These are phyloP conservation scores for Apiotrichum veenhuisii DNA, from an alignment of 1,284 basidiomycete genomes.

Conservation along the genomic window DNA sequence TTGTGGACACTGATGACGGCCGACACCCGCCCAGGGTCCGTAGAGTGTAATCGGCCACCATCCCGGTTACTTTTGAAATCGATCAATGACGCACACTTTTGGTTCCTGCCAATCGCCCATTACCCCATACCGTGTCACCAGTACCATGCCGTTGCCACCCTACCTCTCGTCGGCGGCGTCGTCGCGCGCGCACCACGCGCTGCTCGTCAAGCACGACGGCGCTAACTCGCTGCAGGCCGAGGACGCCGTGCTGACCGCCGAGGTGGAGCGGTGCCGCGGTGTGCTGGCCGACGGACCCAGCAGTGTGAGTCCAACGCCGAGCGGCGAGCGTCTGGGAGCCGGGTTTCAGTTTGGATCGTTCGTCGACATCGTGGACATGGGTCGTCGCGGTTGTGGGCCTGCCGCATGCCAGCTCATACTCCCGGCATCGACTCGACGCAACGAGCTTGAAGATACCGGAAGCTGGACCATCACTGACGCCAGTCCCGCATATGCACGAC, in stretches of 20 bases:
- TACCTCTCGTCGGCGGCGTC: slow-evolving; percentile 43
- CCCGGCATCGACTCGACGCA: too few species aligned
- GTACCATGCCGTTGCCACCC: slow-evolving; percentile 30
- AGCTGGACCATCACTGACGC: neutral
- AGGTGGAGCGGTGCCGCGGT: slow-evolving; percentile 22
- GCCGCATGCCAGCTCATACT: too few species aligned
- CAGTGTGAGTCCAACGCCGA: slow-evolving; percentile 28
- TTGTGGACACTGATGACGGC: too few species aligned
- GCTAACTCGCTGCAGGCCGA: slow-evolving; percentile 29
- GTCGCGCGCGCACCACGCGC: slow-evolving; percentile 42
- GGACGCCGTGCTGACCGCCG: slow-evolving; percentile 24
- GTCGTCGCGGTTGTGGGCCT: too few species aligned
- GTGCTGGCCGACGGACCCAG: slow-evolving; percentile 16
- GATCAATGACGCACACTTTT: neutral
- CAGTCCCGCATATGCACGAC: slow-evolving; percentile 34
- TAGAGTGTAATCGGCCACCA: too few species aligned
- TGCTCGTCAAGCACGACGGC: slow-evolving; percentile 33
- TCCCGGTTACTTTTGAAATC: too few species aligned
- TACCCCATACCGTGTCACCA: neutral
- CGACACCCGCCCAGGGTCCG: too few species aligned
- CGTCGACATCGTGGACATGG: too few species aligned
- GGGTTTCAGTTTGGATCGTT: too few species aligned
- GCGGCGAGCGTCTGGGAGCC: too few species aligned
- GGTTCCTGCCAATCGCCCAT: slow-evolving; percentile 2
- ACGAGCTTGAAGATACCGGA: too few species aligned